phyloP scores from a whole-genome alignment of 2,329 filamentous ascomycete species.

The Tolypocladium tundrense region DNA sequence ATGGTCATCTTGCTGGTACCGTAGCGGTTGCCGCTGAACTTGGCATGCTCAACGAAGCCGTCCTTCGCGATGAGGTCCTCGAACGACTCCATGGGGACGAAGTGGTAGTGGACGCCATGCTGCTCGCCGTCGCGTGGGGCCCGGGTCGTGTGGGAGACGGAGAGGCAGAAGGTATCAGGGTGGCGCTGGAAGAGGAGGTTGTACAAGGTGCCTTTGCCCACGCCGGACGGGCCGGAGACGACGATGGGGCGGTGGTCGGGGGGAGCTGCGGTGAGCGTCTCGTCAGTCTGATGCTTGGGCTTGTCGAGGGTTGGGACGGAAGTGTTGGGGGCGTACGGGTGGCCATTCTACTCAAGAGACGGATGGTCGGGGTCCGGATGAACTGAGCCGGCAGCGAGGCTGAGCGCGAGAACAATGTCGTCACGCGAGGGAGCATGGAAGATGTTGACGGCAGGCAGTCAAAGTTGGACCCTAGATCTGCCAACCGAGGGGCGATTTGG shows the following conservation, averaged over 20 bases:
- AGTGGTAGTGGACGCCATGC: conserved; percentile 75
- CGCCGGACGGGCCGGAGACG: conserved; percentile 67
- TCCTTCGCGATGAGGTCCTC: conserved; percentile 53
- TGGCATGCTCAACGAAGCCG: conserved; percentile 77
- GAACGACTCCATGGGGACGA: conserved; percentile 57
- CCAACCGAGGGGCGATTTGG: neutral
- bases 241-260: conserved; percentile 53
- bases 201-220: conserved; percentile 73
- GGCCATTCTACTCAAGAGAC: conserved; percentile 10
- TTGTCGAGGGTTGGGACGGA: neutral
- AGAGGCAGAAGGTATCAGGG: conserved; percentile 41
- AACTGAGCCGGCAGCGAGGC: neutral
- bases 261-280: conserved; percentile 13
- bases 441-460: neutral
- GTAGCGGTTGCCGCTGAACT: conserved; percentile 80
- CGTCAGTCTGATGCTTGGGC: neutral
- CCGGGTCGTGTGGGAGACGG: conserved; percentile 71
- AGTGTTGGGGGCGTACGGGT: conserved; percentile 6
- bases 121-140: conserved; percentile 63
- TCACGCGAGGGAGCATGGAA: conserved; percentile 5
- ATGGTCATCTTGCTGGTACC: conserved; percentile 77
- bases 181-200: conserved; percentile 54
- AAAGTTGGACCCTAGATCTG: neutral
- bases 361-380: neutral
- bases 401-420: neutral